These are phyloP conservation scores for Candida pseudofarinosa DNA, from an alignment of 805 yeast species.

Conservation along the genomic window DNA sequence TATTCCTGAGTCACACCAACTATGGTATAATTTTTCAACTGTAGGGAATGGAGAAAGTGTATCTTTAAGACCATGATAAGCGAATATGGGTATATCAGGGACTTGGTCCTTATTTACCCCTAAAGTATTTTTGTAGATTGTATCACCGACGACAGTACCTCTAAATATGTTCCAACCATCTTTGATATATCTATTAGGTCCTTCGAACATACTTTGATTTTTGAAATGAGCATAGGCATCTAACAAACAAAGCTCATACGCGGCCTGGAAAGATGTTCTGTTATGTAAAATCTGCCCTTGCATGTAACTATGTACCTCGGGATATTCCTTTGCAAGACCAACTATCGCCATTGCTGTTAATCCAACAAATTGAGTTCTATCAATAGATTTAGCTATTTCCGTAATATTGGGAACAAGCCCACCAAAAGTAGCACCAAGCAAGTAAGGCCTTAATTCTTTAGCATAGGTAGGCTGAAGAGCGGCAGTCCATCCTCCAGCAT, in stretches of 20 bases:
- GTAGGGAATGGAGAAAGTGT: conserved; percentile 1
- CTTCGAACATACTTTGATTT: conserved; percentile 4
- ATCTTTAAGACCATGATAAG: conserved; percentile 1
- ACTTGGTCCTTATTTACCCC: conserved; percentile 1
- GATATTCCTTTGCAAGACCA: conserved; percentile 21
- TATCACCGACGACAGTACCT: conserved; percentile 2
- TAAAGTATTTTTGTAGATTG: conserved; percentile 8
- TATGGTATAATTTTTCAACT: conserved; percentile 12
- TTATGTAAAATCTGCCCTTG: conserved; percentile 1
- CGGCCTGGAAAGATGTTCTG: not conserved
- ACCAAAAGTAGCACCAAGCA: conserved; percentile 24
- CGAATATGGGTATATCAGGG: conserved; percentile 1
- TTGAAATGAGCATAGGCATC: not conserved
- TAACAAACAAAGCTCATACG: not conserved
- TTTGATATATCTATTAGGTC: conserved; percentile 6
- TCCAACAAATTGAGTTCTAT: conserved; percentile 19
- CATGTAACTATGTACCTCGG: conserved; percentile 12
- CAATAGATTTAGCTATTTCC: conserved; percentile 12
- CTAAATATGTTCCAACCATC: conserved; percentile 6
- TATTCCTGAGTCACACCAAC: conserved; percentile 23
- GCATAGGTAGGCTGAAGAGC: conserved; percentile 24
- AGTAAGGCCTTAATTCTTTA: conserved; percentile 15
- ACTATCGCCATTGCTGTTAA: conserved; percentile 16
- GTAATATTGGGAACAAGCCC: conserved; percentile 23
- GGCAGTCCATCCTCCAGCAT: conserved; percentile 26